Base-by-base conservation (phyloP, 2,329 filamentous ascomycete genomes). In the Fusarium sp. region DNA sequence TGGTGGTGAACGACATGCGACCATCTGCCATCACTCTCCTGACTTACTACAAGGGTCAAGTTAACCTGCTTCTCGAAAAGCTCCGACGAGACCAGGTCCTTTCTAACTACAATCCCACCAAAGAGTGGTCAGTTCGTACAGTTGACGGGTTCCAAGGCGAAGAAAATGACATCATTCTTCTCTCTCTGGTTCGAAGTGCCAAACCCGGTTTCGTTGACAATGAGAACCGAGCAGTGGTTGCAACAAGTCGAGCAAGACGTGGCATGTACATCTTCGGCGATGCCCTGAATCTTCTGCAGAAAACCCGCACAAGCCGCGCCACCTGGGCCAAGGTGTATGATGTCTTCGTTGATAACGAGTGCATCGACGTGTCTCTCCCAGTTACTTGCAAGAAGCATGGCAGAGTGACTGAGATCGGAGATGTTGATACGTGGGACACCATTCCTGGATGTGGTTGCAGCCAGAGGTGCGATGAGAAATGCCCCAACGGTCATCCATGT, bases 111-210 rank as follows among this genome's bases (percentile, higher is more conserved):
- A 77, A 79, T 8, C 80, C 79, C 3, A 42, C 59, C 62, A 70
- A 51, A 78, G 88, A 74, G 40, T 82, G 76, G 78, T 92, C 92
- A 3, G 92, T 97, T 1, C 89, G 90, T 36, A 98, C 95, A 0
- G 93, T 98, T 0, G 95, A 98, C 77, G 94, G 93, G 0, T 98
- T 96, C 77, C 95, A 98, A 80, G 95, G 95, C 14, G 94, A 98
- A 76, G 94, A 98, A 79, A 98, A 97, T 70, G 93, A 95, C 27
- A 86, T 98, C 10, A 87, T 98, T 11, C 80, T 98, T 2, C 84
- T 98, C 0, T 97, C 95, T 0, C 84, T 97, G 0, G 94, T 96
- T 4, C 89, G 95, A 49, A 95, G 92, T 72, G 92, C 92, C 38
- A 77, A 76, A 1, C 91, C 95, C 33, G 95, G 95, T 0, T 98